Percentiles rank a stretch among this genome's conserved stretches.
Conservation (phyloP, 352 stramenopile species). For the Phytopythium montanum region DNA sequence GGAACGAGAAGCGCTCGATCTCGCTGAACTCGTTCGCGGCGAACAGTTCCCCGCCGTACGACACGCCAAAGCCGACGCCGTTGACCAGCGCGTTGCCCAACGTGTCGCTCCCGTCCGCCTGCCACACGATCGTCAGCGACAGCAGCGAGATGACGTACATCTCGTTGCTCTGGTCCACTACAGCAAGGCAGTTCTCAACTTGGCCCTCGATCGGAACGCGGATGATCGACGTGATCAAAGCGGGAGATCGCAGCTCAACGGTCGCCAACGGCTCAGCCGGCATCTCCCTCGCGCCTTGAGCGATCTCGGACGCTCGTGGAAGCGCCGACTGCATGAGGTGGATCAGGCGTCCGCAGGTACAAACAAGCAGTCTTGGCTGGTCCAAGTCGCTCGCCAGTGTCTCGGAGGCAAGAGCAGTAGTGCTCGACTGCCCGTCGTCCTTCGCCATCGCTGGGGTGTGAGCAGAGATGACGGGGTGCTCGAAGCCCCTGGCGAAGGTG, state of each 20-base stretch:
- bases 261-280: conserved; percentile 42
- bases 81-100: conserved; percentile 38
- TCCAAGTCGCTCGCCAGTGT: conserved; percentile 18
- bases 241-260: conserved; percentile 36
- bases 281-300: conserved; percentile 42
- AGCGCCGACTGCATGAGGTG: conserved; percentile 47
- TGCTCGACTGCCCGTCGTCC: neutral
- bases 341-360: conserved; percentile 50
- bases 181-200: conserved; percentile 61
- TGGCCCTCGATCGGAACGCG: conserved; percentile 47
- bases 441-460: neutral
- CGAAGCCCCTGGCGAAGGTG: conserved; percentile 41
- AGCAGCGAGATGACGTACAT: conserved; percentile 65
- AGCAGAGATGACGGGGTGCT: conserved; percentile 9
- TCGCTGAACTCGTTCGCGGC: conserved; percentile 62
- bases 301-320: conserved; percentile 57
- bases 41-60: conserved; percentile 51
- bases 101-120: conserved; percentile 28
- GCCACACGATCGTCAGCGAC: conserved; percentile 49
- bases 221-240: conserved; percentile 48
- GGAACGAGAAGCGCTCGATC: conserved; percentile 58
- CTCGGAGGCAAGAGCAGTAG: neutral
- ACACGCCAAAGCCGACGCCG: conserved; percentile 36
- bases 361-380: conserved; percentile 48
- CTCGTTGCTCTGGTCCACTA: conserved; percentile 60